These are phyloP conservation scores for Beauveria medogensis DNA, from an alignment of 2,329 filamentous ascomycete species.

Conservation along the genomic window DNA sequence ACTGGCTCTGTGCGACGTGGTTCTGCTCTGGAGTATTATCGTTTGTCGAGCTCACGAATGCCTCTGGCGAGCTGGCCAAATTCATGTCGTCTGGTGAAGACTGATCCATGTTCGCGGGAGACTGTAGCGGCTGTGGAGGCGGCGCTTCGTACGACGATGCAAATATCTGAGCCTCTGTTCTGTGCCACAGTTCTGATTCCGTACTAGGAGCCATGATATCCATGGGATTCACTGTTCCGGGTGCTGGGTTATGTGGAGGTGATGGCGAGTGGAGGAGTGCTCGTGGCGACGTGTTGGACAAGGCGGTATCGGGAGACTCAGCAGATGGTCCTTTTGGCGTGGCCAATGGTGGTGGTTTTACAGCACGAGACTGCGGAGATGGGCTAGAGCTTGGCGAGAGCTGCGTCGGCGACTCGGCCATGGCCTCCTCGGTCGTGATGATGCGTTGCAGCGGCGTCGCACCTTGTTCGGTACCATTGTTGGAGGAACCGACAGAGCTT, in stretches of 20 bases:
- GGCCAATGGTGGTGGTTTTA: not conserved
- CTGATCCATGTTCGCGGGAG: not conserved
- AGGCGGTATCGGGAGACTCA: constrained; percentile 13
- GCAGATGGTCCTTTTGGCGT: constrained; percentile 8
- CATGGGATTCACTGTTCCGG: constrained; percentile 45
- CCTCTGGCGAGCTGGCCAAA: not conserved
- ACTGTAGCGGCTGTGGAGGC: constrained; percentile 10
- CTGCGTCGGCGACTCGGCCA: constrained; percentile 25
- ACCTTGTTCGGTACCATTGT: constrained; percentile 4
- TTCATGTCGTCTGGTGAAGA: not conserved
- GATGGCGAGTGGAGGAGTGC: constrained; percentile 17
- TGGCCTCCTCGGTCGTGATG: constrained; percentile 12
- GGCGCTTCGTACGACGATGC: constrained; percentile 21
- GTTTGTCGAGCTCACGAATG: not conserved
- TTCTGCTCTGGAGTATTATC: not conserved
- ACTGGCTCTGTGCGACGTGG: not conserved
- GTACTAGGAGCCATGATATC: constrained; percentile 41
- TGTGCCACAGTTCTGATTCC: constrained; percentile 29
- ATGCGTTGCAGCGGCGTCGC: constrained; percentile 12
- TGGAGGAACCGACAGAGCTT: constrained; percentile 15
- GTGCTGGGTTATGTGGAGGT: constrained; percentile 27
- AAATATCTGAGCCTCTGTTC: constrained; percentile 28
- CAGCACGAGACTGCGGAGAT: not conserved
- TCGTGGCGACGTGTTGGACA: constrained; percentile 10
- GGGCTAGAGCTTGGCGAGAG: constrained; percentile 15